These are phyloP conservation scores for Castanospermum australe DNA, from an alignment of 306 rosid species.

Conservation along the genomic window DNA sequence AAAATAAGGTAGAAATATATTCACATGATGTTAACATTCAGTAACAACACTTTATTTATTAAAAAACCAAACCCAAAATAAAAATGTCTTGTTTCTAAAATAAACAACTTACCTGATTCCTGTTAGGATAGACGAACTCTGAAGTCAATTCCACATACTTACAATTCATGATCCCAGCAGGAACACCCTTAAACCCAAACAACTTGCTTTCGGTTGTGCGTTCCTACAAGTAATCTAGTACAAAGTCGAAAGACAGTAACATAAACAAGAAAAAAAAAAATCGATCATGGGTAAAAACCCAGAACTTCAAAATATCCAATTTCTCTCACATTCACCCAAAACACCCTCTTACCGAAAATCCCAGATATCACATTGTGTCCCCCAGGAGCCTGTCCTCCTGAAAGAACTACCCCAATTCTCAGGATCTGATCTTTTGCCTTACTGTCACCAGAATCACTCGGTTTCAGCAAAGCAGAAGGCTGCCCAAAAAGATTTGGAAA, in stretches of 20 bases:
- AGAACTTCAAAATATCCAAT: not conserved
- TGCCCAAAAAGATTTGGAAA: conserved; percentile 62
- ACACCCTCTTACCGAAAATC: conserved; percentile 45
- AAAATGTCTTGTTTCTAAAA: too few relatives aligned
- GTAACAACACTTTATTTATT: too few relatives aligned
- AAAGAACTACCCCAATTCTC: conserved; percentile 67
- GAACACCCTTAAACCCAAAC: conserved; percentile 68
- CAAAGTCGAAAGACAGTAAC: not conserved
- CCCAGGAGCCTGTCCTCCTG: conserved; percentile 80
- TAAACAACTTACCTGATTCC: conserved; percentile 49
- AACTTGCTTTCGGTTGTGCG: conserved; percentile 52
- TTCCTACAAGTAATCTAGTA: conserved; percentile 63
- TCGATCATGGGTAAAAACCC: not conserved
- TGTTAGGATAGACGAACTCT: conserved; percentile 58
- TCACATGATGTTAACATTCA: too few relatives aligned
- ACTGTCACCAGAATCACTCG: conserved; percentile 20
- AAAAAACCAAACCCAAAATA: too few relatives aligned
- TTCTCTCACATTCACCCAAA: not conserved
- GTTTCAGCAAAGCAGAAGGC: conserved; percentile 48
- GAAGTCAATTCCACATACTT: conserved; percentile 51
- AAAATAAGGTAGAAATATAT: not conserved
- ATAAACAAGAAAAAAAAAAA: not conserved
- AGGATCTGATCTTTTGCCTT: conserved; percentile 30
- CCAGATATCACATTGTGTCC: conserved; percentile 73
- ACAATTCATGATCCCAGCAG: conserved; percentile 67